phyloP scores from a whole-genome alignment of 495 filamentous ascomycete species.

The Delitschia confertaspora region DNA sequence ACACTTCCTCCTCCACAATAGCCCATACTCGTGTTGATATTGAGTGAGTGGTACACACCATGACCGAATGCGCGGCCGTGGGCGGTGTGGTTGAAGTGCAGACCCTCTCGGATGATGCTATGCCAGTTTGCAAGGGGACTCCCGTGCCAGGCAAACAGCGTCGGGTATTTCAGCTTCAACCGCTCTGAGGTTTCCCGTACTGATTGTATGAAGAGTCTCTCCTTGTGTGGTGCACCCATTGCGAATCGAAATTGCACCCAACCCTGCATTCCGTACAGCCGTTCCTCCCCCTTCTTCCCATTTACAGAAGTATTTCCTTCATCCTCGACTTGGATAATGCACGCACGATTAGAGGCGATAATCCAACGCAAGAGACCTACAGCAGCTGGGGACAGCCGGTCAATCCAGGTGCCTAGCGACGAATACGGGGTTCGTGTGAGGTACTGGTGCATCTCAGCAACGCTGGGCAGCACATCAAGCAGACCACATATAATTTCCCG shows the following conservation, averaged over 20 bases:
- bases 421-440: conserved; percentile 39
- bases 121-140: conserved; percentile 78
- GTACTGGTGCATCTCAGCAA: conserved; percentile 54
- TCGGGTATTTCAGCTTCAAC: conserved; percentile 46
- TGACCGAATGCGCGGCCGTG: conserved; percentile 68
- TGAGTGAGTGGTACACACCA: conserved; percentile 69
- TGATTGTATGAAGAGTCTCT: conserved; percentile 64
- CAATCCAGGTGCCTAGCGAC: conserved; percentile 51
- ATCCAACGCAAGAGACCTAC: conserved; percentile 75
- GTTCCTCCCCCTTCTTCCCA: conserved; percentile 37
- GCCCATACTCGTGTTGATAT: conserved; percentile 46
- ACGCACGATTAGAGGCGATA: conserved; percentile 82
- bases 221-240: conserved; percentile 86
- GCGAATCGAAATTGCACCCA: conserved; percentile 81
- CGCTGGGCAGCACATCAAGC: conserved; percentile 58
- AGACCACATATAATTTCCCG: conserved; percentile 47
- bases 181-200: conserved; percentile 43
- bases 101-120: conserved; percentile 72
- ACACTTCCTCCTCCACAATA: conserved; percentile 39
- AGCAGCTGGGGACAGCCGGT: conserved; percentile 56
- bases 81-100: conserved; percentile 54
- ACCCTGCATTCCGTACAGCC: conserved; percentile 53
- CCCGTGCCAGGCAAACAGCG: conserved; percentile 79
- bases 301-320: conserved; percentile 5
- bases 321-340: conserved; percentile 62